A percentile compares a stretch with the other conserved stretches of the same genome.
These are phyloP conservation scores for Hymenoscyphus fraxineus DNA, from an alignment of 2,329 filamentous ascomycete genomes.

Conservation along the genomic window DNA sequence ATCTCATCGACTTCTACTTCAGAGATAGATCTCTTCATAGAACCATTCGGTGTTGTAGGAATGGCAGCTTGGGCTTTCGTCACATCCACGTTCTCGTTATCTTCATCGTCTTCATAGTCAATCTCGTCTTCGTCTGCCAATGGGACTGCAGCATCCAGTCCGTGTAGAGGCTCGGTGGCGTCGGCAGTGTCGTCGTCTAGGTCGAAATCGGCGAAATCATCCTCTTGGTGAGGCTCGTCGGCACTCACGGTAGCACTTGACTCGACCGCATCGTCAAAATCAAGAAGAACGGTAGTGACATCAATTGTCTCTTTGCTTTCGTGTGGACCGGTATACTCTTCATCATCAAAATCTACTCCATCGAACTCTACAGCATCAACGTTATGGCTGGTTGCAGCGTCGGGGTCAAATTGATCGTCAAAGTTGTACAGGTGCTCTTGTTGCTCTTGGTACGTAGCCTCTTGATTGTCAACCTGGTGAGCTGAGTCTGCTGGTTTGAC, in stretches of 20 bases:
- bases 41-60: conserved; percentile 21
- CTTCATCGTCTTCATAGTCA: conserved; percentile 31
- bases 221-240: conserved; percentile 35
- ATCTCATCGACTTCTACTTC: conserved; percentile 17
- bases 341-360: conserved; percentile 10
- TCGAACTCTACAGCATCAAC: conserved; percentile 10
- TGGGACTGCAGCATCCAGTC: neutral
- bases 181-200: neutral
- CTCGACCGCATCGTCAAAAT: conserved; percentile 27
- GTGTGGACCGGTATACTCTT: conserved; percentile 40
- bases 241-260: conserved; percentile 36
- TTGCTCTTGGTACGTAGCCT: neutral
- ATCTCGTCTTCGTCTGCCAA: conserved; percentile 29
- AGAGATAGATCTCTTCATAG: conserved; percentile 28
- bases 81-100: conserved; percentile 12
- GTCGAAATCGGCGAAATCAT: conserved; percentile 32
- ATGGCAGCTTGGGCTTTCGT: conserved; percentile 4
- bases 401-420: conserved; percentile 4
- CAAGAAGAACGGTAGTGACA: conserved; percentile 12
- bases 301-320: conserved; percentile 20
- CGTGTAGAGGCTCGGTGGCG: neutral
- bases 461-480: neutral
- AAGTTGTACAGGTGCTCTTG: neutral
- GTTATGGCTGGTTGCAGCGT: conserved; percentile 1
- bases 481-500: neutral